phyloP scores from a whole-genome alignment of 2,329 filamentous ascomycete species.

The Talaromyces funiculosus region DNA sequence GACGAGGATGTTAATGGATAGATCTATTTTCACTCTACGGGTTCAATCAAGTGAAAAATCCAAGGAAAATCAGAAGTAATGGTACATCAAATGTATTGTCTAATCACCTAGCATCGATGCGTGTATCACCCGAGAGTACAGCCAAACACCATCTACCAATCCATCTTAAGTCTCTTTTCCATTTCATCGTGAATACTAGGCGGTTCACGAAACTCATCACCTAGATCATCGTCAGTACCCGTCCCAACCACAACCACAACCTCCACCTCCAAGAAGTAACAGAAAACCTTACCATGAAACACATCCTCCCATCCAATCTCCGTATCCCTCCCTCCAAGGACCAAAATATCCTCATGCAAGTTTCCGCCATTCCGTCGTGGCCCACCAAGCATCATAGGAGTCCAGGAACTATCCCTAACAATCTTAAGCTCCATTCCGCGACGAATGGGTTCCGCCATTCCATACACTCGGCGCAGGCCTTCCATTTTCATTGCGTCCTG shows the following conservation, averaged over 20 bases:
- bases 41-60: neutral
- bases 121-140: neutral
- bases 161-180: constrained; percentile 85
- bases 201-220: constrained; percentile 63
- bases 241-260: neutral
- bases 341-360: constrained; percentile 83
- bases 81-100: constrained; percentile 5
- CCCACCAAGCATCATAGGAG: constrained; percentile 63
- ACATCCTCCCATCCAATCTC: constrained; percentile 91
- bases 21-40: neutral
- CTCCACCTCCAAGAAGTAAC: constrained; percentile 9
- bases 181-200: constrained; percentile 85
- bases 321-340: constrained; percentile 62
- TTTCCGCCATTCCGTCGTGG: constrained; percentile 45
- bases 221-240: constrained; percentile 25
- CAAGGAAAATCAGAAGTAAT: neutral
- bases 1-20: neutral
- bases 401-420: constrained; percentile 67
- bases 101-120: neutral
- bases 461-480: constrained; percentile 77
- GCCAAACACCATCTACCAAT: constrained; percentile 28
- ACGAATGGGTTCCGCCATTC: constrained; percentile 85
- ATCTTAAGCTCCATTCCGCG: constrained; percentile 95
- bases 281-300: constrained; percentile 57
- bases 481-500: constrained; percentile 87